Conservation (phyloP, 1,284 basidiomycete genomes). For the Sanghuangporus weigelae region DNA sequence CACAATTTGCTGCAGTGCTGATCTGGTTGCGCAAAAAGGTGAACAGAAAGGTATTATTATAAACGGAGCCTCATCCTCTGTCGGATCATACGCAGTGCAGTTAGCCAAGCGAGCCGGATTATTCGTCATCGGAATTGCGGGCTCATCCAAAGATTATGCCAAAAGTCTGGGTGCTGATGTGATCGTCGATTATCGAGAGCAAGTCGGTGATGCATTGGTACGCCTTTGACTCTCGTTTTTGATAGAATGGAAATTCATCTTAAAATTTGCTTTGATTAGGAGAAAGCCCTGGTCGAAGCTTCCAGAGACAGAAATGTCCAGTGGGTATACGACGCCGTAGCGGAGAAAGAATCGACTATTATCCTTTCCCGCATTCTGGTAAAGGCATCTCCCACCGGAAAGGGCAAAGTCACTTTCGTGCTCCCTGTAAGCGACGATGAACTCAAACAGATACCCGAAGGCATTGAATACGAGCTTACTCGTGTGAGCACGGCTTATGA, state of each 20-base stretch:
- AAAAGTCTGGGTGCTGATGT: conserved; percentile 24
- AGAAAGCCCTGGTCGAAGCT: conserved; percentile 4
- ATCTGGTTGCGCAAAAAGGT: background rate
- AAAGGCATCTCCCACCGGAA: conserved; percentile 6
- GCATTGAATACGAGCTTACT: background rate
- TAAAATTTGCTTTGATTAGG: background rate
- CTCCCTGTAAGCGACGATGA: conserved; percentile 7
- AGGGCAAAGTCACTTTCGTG: conserved; percentile 12
- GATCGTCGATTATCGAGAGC: conserved; percentile 27
- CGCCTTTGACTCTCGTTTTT: background rate
- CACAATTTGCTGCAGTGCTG: background rate
- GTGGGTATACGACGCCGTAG: conserved; percentile 9
- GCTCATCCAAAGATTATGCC: conserved; percentile 20
- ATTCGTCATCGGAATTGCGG: conserved; percentile 28
- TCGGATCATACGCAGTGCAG: conserved; percentile 30
- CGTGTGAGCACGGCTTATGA: conserved; percentile 9
- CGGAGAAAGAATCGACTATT: background rate
- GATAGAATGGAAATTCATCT: background rate
- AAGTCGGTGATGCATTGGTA: background rate
- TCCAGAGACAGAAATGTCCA: background rate
- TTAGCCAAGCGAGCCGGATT: conserved; percentile 25
- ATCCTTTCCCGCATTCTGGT: conserved; percentile 7
- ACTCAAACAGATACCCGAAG: conserved; percentile 4
- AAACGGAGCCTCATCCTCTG: conserved; percentile 29
- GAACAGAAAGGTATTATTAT: conserved; percentile 24